phyloP scores from a whole-genome alignment of 139 green algal species.

The Micromonas pusilla region DNA sequence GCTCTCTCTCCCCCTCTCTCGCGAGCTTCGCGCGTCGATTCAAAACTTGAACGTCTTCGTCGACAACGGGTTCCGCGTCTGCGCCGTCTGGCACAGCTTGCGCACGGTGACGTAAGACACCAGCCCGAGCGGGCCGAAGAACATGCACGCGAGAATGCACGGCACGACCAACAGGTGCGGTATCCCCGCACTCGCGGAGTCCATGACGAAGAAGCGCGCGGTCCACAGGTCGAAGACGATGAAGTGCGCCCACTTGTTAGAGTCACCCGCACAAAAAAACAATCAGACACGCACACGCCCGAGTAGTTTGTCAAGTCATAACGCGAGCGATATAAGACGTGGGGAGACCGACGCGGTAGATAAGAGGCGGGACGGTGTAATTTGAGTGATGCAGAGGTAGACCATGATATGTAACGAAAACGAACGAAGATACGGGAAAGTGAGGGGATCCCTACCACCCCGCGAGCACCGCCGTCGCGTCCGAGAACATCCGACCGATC shows the following conservation, averaged over 20 bases:
- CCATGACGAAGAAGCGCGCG: neutral
- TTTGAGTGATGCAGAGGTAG: no score
- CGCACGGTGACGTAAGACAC: neutral
- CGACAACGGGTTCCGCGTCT: neutral
- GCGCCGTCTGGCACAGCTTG: neutral
- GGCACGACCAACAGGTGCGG: neutral
- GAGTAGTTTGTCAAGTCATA: no score
- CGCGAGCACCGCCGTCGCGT: neutral
- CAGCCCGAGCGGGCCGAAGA: neutral
- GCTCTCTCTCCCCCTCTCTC: no score
- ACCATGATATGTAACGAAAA: no score
- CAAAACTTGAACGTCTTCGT: slow-evolving; percentile 13
- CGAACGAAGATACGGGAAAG: no score
- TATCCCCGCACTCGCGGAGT: neutral
- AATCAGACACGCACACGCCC: no score
- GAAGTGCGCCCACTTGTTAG: neutral
- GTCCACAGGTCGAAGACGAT: neutral
- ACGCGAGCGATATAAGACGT: no score
- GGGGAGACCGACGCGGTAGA: no score
- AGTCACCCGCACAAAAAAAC: no score
- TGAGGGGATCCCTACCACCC: no score
- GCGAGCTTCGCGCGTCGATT: neutral
- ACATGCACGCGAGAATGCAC: neutral
- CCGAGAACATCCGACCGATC: neutral
- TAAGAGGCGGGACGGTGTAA: no score